Conservation (phyloP, 2,329 filamentous ascomycete genomes). For the Sclerotinia trifoliorum region DNA sequence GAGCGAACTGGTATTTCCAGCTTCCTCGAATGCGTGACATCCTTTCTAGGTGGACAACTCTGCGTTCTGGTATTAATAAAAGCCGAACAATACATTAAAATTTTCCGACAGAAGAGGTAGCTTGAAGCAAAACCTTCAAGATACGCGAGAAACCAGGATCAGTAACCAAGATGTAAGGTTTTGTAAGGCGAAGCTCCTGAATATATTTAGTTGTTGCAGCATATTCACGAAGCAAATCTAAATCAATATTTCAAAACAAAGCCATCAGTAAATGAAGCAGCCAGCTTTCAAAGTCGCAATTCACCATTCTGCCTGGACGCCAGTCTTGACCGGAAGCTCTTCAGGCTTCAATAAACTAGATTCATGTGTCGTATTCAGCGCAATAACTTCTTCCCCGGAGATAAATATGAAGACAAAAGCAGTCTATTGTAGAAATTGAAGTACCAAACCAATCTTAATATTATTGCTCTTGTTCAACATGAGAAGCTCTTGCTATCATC, state of each 20-base stretch:
- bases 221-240: not conserved
- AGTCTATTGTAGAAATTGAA: conserved; percentile 10
- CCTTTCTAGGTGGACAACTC: too few species aligned
- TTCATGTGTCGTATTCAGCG: not conserved
- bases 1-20: too few species aligned
- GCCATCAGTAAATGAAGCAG: rapidly evolving
- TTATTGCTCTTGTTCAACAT: not conserved
- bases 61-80: too few species aligned
- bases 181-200: too few species aligned
- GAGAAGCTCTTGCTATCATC: conserved; percentile 9
- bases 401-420: conserved; percentile 15
- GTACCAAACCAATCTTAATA: not conserved
- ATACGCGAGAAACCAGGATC: not conserved
- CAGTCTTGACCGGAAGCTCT: not conserved
- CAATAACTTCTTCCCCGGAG: not conserved
- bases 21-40: too few species aligned
- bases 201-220: not conserved
- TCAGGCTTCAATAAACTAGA: not conserved
- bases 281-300: not conserved
- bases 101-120: too few species aligned
- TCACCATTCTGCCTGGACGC: not conserved
- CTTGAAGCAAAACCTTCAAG: not conserved
- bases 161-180: not conserved
- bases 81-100: too few species aligned
- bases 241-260: not conserved